Evolutionary conservation across 495 filamentous ascomycete genomes (phyloP).

Genomic region (Pyronema domesticum): DNA sequence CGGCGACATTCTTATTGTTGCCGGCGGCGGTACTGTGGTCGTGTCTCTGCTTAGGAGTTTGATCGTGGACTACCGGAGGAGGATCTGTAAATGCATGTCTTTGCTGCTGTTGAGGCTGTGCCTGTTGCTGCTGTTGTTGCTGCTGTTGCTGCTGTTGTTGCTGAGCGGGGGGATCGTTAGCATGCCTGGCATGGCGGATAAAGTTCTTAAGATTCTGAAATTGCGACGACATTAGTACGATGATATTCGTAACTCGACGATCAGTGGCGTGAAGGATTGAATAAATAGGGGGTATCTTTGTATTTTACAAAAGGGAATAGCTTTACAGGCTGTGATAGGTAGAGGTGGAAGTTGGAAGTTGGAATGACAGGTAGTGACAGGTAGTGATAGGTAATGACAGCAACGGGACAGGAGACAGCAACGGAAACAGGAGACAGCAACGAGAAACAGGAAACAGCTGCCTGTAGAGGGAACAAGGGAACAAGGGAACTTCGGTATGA

Average conservation of each 20-base stretch:
- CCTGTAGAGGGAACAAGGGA: background rate
- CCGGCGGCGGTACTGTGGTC: constrained; percentile 41
- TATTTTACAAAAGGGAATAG: background rate
- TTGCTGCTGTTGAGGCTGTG: constrained; percentile 34
- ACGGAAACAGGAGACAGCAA: background rate
- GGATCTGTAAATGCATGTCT: constrained; percentile 38
- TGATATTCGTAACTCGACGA: background rate
- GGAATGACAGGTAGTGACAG: background rate
- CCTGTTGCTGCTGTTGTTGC: constrained; percentile 34
- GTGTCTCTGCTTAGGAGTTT: constrained; percentile 19
- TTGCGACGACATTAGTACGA: constrained; percentile 23
- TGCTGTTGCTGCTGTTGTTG: too few relatives aligned
- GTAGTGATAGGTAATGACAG: background rate
- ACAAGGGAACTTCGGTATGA: background rate
- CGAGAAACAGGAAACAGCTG: background rate
- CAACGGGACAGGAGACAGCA: background rate
- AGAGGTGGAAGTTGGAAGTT: background rate
- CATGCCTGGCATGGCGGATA: constrained; percentile 77
- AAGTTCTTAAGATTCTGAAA: constrained; percentile 83
- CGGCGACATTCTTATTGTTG: constrained; percentile 44
- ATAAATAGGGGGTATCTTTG: background rate
- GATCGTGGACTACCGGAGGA: constrained; percentile 16
- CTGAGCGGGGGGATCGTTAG: constrained; percentile 30
- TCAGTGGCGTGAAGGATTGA: background rate
- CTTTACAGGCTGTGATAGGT: background rate